Percentiles rank a stretch among this genome's conserved stretches.
These are phyloP conservation scores for Kappamyces sp. DNA, from an alignment of 192 early-diverging fungal species.

Conservation along the genomic window DNA sequence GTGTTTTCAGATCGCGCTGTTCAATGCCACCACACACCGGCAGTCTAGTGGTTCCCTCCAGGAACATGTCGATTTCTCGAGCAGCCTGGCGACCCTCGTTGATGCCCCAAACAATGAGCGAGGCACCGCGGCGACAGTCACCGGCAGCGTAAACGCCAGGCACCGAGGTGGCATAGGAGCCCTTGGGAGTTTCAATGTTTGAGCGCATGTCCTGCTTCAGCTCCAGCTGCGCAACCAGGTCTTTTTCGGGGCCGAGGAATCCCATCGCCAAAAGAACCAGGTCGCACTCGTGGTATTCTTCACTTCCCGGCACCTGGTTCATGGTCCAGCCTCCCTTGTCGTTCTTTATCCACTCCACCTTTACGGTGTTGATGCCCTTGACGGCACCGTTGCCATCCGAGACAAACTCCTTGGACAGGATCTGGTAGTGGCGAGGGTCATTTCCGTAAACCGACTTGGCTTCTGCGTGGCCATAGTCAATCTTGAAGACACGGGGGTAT, in stretches of 20 bases:
- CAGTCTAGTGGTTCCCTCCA: slow-evolving; percentile 75
- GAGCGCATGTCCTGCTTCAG: slow-evolving; percentile 70
- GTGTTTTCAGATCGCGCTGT: slow-evolving; percentile 16
- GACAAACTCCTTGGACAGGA: slow-evolving; percentile 94
- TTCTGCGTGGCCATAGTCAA: slow-evolving; percentile 96
- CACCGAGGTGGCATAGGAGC: slow-evolving; percentile 71
- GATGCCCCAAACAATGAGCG: slow-evolving; percentile 96
- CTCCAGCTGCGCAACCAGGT: slow-evolving; percentile 70
- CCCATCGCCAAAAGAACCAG: slow-evolving; percentile 93
- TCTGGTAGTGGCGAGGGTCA: slow-evolving; percentile 92
- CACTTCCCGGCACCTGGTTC: slow-evolving; percentile 80
- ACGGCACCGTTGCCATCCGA: slow-evolving; percentile 72
- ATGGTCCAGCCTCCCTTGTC: slow-evolving; percentile 75
- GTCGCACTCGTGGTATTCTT: slow-evolving; percentile 82
- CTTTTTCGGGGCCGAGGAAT: slow-evolving; percentile 88
- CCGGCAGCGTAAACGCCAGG: slow-evolving; percentile 90
- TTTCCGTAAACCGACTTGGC: slow-evolving; percentile 80
- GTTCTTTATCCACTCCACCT: slow-evolving; percentile 91
- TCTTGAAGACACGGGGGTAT: slow-evolving; percentile 90
- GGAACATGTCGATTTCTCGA: slow-evolving; percentile 78
- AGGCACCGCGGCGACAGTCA: slow-evolving; percentile 94
- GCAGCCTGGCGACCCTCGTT: slow-evolving; percentile 96
- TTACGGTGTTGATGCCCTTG: slow-evolving; percentile 87
- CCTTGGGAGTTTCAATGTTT: slow-evolving; percentile 75
- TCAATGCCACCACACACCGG: slow-evolving; percentile 83